Evolutionary conservation across 1,139 yeast species (phyloP).

Genomic region (Candida labiduridarum): DNA sequence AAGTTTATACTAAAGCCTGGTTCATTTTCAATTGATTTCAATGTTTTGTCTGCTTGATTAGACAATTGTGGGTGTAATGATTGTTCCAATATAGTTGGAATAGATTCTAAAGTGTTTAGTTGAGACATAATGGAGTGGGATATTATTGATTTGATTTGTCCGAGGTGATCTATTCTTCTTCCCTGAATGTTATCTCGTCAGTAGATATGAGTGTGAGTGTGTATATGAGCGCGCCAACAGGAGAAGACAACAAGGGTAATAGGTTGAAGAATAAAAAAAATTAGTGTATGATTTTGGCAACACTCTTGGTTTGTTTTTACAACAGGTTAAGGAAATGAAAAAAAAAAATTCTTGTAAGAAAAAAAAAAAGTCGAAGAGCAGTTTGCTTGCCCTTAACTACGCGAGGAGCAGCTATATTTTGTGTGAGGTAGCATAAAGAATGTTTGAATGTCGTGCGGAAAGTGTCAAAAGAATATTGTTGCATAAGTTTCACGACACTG

Average conservation of each 20-base stretch:
- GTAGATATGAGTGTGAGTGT: neutral
- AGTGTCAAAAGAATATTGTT: neutral
- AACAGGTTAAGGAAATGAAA: neutral
- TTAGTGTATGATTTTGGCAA: too few species aligned
- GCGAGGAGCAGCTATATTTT: too few species aligned
- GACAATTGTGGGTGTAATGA: constrained; percentile 56
- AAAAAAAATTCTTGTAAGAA: neutral
- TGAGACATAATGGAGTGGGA: neutral
- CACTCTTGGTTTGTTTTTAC: neutral
- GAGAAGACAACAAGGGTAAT: too few species aligned
- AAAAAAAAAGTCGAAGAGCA: constrained; percentile 1
- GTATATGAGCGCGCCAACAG: neutral
- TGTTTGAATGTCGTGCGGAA: too few species aligned
- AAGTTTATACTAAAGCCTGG: constrained; percentile 78
- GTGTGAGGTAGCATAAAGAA: too few species aligned
- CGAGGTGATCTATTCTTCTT: neutral
- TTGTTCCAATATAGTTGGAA: constrained; percentile 50
- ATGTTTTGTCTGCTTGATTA: constrained; percentile 58
- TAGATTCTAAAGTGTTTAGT: constrained; percentile 40
- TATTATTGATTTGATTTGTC: neutral
- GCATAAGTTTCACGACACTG: too few species aligned
- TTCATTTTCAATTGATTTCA: constrained; percentile 62
- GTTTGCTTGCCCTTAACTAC: too few species aligned
- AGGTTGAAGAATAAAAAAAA: too few species aligned
- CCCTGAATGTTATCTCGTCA: neutral